Percentiles rank a stretch among this genome's conserved stretches.
Conservation (phyloP, 148 eudicot species). For the Camellia japonica region DNA sequence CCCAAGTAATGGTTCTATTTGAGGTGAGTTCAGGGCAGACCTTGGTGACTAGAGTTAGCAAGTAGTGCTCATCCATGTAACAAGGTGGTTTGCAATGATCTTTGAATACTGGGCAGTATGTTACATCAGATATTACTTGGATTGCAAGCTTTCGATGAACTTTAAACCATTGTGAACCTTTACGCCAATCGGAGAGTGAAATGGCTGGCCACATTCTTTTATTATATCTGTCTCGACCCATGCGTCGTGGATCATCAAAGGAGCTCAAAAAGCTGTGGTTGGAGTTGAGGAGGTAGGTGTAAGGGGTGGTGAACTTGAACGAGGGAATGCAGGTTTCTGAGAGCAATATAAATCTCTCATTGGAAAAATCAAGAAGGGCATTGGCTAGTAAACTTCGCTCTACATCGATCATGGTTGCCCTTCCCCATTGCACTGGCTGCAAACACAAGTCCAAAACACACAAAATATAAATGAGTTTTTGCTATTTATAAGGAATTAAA, state of each 20-base stretch:
- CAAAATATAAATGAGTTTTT: not conserved
- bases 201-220: slow-evolving; percentile 51
- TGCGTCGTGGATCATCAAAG: slow-evolving; percentile 47
- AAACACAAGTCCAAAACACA: not conserved
- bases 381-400: slow-evolving; percentile 77
- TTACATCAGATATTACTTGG: slow-evolving; percentile 47
- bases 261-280: slow-evolving; percentile 45
- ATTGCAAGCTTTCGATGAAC: slow-evolving; percentile 53
- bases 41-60: slow-evolving; percentile 67
- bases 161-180: slow-evolving; percentile 97
- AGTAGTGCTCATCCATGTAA: slow-evolving; percentile 86
- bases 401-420: slow-evolving; percentile 72
- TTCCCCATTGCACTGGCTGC: slow-evolving; percentile 81
- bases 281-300: slow-evolving; percentile 68
- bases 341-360: slow-evolving; percentile 73
- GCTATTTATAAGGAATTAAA: no score
- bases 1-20: slow-evolving; percentile 51
- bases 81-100: slow-evolving; percentile 60
- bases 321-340: slow-evolving; percentile 90
- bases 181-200: slow-evolving; percentile 66
- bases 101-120: slow-evolving; percentile 51
- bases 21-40: slow-evolving; percentile 41
- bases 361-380: slow-evolving; percentile 72
- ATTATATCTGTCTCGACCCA: slow-evolving; percentile 82
- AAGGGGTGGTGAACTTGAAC: slow-evolving; percentile 72